phyloP scores from a whole-genome alignment of 306 rosid species.

The Delonix regia region DNA sequence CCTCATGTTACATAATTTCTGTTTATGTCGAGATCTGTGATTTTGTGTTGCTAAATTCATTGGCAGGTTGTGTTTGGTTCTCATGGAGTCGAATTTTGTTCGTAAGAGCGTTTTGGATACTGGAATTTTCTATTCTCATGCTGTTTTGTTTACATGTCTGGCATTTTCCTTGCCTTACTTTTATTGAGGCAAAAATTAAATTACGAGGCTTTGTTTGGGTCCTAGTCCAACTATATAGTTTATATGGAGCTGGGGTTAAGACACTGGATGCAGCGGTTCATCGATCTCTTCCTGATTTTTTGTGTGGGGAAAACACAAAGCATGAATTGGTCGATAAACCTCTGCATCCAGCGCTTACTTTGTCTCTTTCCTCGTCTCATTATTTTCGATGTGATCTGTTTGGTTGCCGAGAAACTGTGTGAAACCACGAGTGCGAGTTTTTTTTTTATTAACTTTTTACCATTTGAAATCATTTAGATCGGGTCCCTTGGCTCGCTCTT shows the following conservation, averaged over 20 bases:
- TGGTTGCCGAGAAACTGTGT: conserved; percentile 14
- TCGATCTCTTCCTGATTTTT: conserved; percentile 96
- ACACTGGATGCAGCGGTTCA: conserved; percentile 99
- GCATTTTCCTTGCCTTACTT: neutral
- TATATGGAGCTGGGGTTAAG: conserved; percentile 50
- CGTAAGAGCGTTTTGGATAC: conserved; percentile 29
- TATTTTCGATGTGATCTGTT: neutral
- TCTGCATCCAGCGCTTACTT: conserved; percentile 99
- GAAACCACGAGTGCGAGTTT: neutral
- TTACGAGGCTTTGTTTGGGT: neutral
- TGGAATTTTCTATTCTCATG: neutral
- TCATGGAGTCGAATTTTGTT: neutral
- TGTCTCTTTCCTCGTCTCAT: conserved; percentile 36
- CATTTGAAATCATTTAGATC: neutral
- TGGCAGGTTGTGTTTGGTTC: neutral
- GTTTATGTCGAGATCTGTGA: conserved; percentile 50
- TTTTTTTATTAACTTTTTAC: neutral
- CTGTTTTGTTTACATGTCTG: neutral
- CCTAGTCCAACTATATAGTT: too few relatives aligned
- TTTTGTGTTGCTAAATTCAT: conserved; percentile 34
- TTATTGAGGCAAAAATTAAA: neutral
- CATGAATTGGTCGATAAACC: conserved; percentile 99
- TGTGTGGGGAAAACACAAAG: conserved; percentile 55
- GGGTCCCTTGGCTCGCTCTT: neutral
- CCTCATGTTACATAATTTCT: neutral